Evolutionary conservation across 2,329 filamentous ascomycete species (phyloP).

Genomic region (Epichloe bromicola): DNA sequence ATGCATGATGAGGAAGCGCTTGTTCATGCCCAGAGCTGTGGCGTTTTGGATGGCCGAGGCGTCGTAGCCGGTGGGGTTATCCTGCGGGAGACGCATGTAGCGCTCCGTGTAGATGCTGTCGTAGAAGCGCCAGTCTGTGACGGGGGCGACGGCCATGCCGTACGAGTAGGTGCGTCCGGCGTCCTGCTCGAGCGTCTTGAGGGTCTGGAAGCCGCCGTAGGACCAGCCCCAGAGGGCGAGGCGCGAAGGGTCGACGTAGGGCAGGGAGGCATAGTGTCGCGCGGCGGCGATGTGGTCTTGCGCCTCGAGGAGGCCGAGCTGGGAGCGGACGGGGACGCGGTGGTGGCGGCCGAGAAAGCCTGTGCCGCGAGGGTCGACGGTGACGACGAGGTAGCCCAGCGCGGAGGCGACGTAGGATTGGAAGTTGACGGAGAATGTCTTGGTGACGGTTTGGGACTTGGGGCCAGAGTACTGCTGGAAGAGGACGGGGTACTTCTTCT

Average conservation of each 20-base stretch:
- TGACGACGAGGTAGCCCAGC: constrained; percentile 87
- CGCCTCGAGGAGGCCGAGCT: constrained; percentile 76
- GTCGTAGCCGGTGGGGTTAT: constrained; percentile 67
- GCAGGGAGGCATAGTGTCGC: constrained; percentile 66
- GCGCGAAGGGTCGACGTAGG: constrained; percentile 69
- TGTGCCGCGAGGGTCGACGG: constrained; percentile 85
- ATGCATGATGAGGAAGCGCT: constrained; percentile 90
- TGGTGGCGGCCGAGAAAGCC: constrained; percentile 78
- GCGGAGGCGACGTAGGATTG: constrained; percentile 76
- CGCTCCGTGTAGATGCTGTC: constrained; percentile 89
- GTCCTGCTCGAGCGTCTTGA: constrained; percentile 89
- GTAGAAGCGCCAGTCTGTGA: constrained; percentile 97
- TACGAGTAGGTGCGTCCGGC: constrained; percentile 85
- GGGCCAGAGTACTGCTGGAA: constrained; percentile 94
- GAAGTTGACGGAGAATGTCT: constrained; percentile 74
- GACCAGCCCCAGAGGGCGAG: constrained; percentile 98
- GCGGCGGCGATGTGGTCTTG: constrained; percentile 85
- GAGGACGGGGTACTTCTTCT: constrained; percentile 81
- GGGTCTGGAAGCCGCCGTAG: constrained; percentile 86
- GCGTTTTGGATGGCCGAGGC: constrained; percentile 63
- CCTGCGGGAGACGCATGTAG: constrained; percentile 90
- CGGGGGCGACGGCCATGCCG: constrained; percentile 94
- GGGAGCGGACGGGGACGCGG: constrained; percentile 68
- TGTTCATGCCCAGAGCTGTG: constrained; percentile 57
- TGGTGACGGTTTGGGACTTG: constrained; percentile 77